Conservation (phyloP, 176 grass and related monocot species). For the Carex scoparia region DNA sequence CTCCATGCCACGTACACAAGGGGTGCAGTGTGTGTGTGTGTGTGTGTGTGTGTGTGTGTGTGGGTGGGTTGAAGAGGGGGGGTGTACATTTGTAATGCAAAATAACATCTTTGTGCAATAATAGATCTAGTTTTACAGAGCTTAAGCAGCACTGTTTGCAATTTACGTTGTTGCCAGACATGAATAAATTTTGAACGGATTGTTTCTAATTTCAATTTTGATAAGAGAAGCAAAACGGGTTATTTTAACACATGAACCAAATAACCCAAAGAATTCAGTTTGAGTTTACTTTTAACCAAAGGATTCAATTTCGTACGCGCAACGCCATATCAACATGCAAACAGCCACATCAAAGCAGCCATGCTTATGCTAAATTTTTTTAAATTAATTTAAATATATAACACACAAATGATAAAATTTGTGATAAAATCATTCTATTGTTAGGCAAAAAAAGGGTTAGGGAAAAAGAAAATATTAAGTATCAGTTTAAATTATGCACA, state of each 20-base stretch:
- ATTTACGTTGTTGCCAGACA: not conserved
- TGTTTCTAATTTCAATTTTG: not conserved
- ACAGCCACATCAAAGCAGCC: not conserved
- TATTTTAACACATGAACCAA: not conserved
- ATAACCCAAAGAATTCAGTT: not conserved
- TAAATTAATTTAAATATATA: not conserved
- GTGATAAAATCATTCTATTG: not conserved
- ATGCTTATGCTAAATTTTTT: not conserved
- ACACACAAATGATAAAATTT: not conserved
- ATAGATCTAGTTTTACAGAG: not conserved
- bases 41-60: too few relatives aligned
- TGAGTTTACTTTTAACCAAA: not conserved
- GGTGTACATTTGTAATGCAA: too few relatives aligned
- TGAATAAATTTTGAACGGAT: not conserved
- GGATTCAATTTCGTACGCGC: not conserved
- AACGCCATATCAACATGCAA: not conserved
- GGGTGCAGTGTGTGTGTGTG: not conserved
- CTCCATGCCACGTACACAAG: conserved; percentile 11
- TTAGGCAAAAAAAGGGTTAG: not conserved
- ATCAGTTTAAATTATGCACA: not conserved
- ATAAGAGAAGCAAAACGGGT: not conserved
- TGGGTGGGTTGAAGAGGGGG: too few relatives aligned
- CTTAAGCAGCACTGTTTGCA: not conserved
- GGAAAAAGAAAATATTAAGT: not conserved
- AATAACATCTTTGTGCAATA: not conserved